Evolutionary conservation across 768 basidiomycete species (phyloP).

Genomic region (Termitomyces titanicus): DNA sequence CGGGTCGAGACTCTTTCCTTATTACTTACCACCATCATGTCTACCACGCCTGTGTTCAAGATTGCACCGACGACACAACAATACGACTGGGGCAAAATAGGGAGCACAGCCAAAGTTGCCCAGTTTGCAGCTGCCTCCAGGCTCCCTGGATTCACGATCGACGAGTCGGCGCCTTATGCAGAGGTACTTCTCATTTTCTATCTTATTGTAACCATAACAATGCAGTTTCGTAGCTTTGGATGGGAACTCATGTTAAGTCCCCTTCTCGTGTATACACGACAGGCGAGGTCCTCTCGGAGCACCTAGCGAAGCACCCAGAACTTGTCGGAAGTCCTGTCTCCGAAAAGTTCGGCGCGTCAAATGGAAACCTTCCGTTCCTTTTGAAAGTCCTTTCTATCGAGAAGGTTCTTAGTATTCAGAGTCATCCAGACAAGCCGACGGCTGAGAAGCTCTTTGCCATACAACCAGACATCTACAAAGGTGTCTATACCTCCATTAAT

Average conservation of each 20-base stretch:
- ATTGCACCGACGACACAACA: conserved; percentile 80
- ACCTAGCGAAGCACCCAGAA: conserved; percentile 62
- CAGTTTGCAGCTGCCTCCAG: conserved; percentile 65
- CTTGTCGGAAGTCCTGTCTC: conserved; percentile 64
- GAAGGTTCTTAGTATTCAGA: conserved; percentile 89
- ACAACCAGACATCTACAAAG: conserved; percentile 88
- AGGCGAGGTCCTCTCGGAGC: conserved; percentile 44
- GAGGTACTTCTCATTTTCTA: conserved; percentile 57
- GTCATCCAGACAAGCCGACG: conserved; percentile 84
- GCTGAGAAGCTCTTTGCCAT: conserved; percentile 65
- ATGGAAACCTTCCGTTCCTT: conserved; percentile 82
- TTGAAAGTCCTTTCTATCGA: conserved; percentile 91
- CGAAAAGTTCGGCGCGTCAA: conserved; percentile 47
- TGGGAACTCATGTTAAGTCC: conserved; percentile 89
- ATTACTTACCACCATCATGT: neutral
- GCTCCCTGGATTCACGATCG: conserved; percentile 62
- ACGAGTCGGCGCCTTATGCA: conserved; percentile 80
- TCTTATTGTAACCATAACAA: neutral
- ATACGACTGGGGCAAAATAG: conserved; percentile 95
- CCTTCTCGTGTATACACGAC: conserved; percentile 38
- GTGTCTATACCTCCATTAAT: conserved; percentile 39
- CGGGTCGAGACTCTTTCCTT: neutral
- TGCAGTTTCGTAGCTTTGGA: conserved; percentile 73
- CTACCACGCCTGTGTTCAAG: conserved; percentile 56
- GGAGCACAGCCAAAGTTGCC: conserved; percentile 80